Evolutionary conservation across 2,329 filamentous ascomycete species (phyloP), one percentile per base, ranked within the genome.

Genomic region (Coniella lustricola): DNA sequence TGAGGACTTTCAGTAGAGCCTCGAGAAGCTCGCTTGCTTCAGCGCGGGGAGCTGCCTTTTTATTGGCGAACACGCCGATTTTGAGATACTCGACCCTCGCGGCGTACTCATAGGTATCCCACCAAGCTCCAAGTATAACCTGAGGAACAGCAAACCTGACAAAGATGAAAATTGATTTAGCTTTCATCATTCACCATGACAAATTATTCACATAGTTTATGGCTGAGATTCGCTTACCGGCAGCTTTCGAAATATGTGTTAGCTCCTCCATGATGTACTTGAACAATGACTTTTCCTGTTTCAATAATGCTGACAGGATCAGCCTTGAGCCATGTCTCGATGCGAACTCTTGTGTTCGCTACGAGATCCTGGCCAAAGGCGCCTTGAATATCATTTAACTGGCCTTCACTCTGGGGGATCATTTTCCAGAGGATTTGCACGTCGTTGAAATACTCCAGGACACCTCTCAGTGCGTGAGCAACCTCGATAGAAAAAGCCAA

Each of bases 231-330:
- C 7, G 31, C 43, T 37, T 13, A 45, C 43, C 36, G 36, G 25
- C 44, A 47, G 25, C 44, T 40, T 20, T 47, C 44, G 17, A 47
- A 47, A 29, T 47, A 47, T 9, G 44, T 47, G 16, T 47, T 47
- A 8, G 44, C 36, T 5, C 44, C 44, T 17, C 44, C 44, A 5
- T 47, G 36, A 18, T 47, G 44, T 12, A 47, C 44, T 34, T 47
- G 44, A 41, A 21, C 44, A 39, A 35, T 34, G 13, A 47, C 20
- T 35, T 35, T 39, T 16, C 44, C 44, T 12, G 44, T 47, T 13
- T 47, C 36, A 7, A 47, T 35, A 21, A 47, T 29, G 25, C 35
- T 29, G 20, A 47, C 44, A 5, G 44, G 44, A n/a, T 47, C 44
- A 16, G 44, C 16, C 36, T 38, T 47, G 3, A 47, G 44, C 44